Evolutionary conservation across 2,329 filamentous ascomycete species (phyloP), one percentile per base, ranked within the genome.

Genomic region (Alternaria novae-zelandiae): DNA sequence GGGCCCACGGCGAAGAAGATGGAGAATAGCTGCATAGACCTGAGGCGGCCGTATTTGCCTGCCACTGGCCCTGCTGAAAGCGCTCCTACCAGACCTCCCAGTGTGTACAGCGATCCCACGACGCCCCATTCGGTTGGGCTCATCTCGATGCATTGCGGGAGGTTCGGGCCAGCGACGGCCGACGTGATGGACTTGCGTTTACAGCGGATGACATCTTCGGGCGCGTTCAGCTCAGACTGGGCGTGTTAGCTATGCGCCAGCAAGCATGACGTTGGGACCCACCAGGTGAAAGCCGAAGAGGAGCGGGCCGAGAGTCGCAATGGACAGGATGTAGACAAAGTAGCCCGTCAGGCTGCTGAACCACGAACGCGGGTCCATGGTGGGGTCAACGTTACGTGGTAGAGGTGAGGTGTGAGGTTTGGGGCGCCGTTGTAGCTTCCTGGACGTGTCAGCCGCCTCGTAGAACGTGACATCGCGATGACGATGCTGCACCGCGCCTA

Each of bases 251-350:
- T 50, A 51, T 25, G 10, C 46, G 60, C 25, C 17, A 25, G 54
- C 46, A 9, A 30, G 57, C 47, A 25, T 54, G n/a, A 28, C 17
- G 59, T 41, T 47, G 28, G 12, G 41, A 74, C 68, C 75, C 86
- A 96, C 94, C 78, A 98, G 82, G 81, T 98, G 95, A 81, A 93
- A 97, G 66, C 96, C 96, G 78, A 97, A 99, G 74, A 97, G 93
- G 47, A 98, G 86, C 2, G 96, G 93, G 1, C 95, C 96, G 17
- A 97, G 82, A 0, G 94, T 96, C 46, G 92, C 88, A 63, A 94
- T 85, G 64, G 89, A 82, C 59, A 98, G 87, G 50, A 96, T 82
- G 75, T 93, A 88, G 74, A 96, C 77, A 72, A 98, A 88, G 80
- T 93, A 97, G 6, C 88, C 84, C 36, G 93, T 96, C 59, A 94